These are phyloP conservation scores for Alternaria metachromatica DNA, from an alignment of 2,329 filamentous ascomycete genomes.

Conservation along the genomic window DNA sequence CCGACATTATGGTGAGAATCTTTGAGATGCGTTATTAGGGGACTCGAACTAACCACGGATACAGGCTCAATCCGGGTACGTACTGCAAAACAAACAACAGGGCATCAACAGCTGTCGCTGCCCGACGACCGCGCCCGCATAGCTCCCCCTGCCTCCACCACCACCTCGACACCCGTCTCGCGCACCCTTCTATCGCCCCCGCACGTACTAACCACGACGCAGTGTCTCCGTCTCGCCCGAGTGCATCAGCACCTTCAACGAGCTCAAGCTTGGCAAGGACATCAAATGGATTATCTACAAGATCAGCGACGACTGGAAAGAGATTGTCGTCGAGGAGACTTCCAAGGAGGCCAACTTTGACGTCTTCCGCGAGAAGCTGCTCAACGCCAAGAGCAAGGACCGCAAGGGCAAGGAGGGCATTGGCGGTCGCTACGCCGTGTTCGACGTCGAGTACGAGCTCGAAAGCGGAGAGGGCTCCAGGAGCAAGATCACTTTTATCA, in stretches of 20 bases:
- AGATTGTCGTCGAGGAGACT: slow-evolving; percentile 80
- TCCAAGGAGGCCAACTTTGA: slow-evolving; percentile 73
- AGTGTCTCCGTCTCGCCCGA: slow-evolving; percentile 77
- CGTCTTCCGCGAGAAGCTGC: slow-evolving; percentile 76
- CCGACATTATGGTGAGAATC: slow-evolving; percentile 45
- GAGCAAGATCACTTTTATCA: slow-evolving; percentile 56
- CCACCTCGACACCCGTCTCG: slow-evolving; percentile 4
- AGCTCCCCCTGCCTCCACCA: slow-evolving; percentile 6
- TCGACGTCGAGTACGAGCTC: slow-evolving; percentile 81
- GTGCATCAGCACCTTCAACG: slow-evolving; percentile 74
- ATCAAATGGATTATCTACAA: slow-evolving; percentile 87
- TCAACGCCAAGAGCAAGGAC: slow-evolving; percentile 75
- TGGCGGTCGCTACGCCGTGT: slow-evolving; percentile 82
- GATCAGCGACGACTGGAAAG: slow-evolving; percentile 80
- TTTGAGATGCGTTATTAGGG: not conserved
- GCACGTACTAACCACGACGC: slow-evolving; percentile 28
- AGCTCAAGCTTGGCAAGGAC: slow-evolving; percentile 81
- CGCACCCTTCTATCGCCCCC: not conserved
- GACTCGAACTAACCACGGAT: slow-evolving; percentile 22
- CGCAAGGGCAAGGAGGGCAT: slow-evolving; percentile 63
- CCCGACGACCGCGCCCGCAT: slow-evolving; percentile 14
- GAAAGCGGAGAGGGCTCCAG: slow-evolving; percentile 75
- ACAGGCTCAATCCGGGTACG: slow-evolving; percentile 55
- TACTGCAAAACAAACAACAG: slow-evolving; percentile 26
- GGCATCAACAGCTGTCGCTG: slow-evolving; percentile 18